Evolutionary conservation across 2,329 filamentous ascomycete species (phyloP), one percentile per base, ranked within the genome.

Genomic region (Paracoccidioides lutzii): DNA sequence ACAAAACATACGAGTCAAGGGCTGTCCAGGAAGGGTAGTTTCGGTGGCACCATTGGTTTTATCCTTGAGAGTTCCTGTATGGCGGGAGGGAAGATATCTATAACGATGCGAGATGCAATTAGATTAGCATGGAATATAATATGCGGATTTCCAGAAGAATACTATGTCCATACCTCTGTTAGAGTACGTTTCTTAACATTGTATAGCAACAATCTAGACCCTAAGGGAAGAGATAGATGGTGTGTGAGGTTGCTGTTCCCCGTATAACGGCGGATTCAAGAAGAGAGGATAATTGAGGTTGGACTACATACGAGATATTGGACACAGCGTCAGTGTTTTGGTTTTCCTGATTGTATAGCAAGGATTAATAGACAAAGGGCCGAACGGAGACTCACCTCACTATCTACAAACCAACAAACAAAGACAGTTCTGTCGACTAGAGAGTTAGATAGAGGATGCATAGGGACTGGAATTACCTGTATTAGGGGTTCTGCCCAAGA

Each of bases 1-100:
- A 15, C 15, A 22, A 41, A 58, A 68, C 77, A 56, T 75, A 79
- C 78, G 80, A 55, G 81, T 84, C 68, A 84, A 71, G 60, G 79
- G 76, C 67, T 84, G 81, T 60, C 80, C 80, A 61, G 78, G 82
- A 61, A 76, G 71, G 46, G 77, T 73, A 61, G 78, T 83, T 62
- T 76, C 72, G 46, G 76, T 73, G 28, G 80, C 79, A 49, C 58
- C 58, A 52, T 61, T 59, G 50, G 74, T 73, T 51, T 40, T 54
- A 30, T 42, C 54, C 12, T 55, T 41, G 28, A 37, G 28, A 40
- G 37, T 41, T 43, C 42, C 58, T 54, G 22, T 35, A 41, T 22
- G 30, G 35, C 32, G 43, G 35, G 32, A 35, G 35, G 32, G 15
- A 3, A 52, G 12, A 28, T 32, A 35, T 52, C 32, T 38, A 55